A percentile compares a stretch with the other conserved stretches of the same genome.
Conservation (phyloP, 176 grass and related monocot species). For the Tillandsia leiboldiana region DNA sequence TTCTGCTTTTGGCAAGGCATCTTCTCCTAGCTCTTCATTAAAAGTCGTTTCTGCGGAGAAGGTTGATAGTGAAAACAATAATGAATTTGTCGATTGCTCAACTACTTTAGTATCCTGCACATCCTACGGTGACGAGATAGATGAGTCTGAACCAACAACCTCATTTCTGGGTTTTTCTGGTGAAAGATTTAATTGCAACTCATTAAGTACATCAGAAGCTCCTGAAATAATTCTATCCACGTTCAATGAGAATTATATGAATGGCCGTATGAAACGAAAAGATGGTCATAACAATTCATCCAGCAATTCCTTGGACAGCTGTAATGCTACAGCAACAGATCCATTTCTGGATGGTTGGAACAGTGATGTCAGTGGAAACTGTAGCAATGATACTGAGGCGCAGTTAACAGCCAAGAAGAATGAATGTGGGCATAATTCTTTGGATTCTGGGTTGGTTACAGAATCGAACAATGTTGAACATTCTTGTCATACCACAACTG, state of each 20-base stretch:
- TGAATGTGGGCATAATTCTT: conserved; percentile 23
- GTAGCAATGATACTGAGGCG: conserved; percentile 17
- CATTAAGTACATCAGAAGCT: conserved; percentile 4
- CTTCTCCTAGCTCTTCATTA: conserved; percentile 36
- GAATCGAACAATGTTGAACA: background rate
- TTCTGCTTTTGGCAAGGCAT: conserved; percentile 25
- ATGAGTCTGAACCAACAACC: conserved; percentile 28
- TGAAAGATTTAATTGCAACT: conserved; percentile 21
- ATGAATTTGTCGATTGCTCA: conserved; percentile 35
- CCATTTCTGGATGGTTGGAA: conserved; percentile 35
- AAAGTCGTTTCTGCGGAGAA: conserved; percentile 46
- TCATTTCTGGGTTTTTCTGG: conserved; percentile 8
- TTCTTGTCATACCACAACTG: background rate
- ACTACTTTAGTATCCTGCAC: conserved; percentile 25
- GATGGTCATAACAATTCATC: conserved; percentile 1
- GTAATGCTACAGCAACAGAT: conserved; percentile 7
- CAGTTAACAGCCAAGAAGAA: conserved; percentile 25
- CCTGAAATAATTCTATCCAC: conserved; percentile 2
- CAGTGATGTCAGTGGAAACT: conserved; percentile 19
- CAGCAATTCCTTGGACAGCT: conserved; percentile 11
- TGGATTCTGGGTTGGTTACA: background rate
- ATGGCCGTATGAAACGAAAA: background rate
- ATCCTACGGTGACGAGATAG: conserved; percentile 43
- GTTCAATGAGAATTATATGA: background rate
- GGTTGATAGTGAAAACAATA: conserved; percentile 46